Evolutionary conservation across 129 eudicot genomes (phyloP).

Genomic region (Escallonia herrerae): DNA sequence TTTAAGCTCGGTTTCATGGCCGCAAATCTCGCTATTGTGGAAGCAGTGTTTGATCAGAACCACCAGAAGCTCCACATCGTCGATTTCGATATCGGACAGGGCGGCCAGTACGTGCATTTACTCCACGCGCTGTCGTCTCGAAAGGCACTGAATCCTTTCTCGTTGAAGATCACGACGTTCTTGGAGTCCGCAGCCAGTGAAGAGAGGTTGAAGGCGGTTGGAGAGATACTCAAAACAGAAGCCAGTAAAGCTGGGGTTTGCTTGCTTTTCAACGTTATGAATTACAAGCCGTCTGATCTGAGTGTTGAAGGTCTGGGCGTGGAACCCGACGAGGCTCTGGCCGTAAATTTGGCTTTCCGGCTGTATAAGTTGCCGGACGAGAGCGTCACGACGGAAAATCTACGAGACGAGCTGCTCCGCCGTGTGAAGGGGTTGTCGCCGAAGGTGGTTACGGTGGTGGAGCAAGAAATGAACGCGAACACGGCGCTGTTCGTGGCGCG

Average conservation of each 20-base stretch:
- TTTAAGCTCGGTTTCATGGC: constrained; percentile 77
- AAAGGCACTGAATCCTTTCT: not conserved
- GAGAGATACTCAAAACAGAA: constrained; percentile 33
- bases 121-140: constrained; percentile 62
- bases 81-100: constrained; percentile 84
- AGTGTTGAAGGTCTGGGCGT: constrained; percentile 32
- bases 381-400: constrained; percentile 85
- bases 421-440: constrained; percentile 69
- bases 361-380: constrained; percentile 73
- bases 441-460: constrained; percentile 64
- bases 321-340: constrained; percentile 45
- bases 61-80: constrained; percentile 45
- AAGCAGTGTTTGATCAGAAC: constrained; percentile 22
- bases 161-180: constrained; percentile 49
- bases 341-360: constrained; percentile 73
- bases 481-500: constrained; percentile 72
- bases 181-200: constrained; percentile 24
- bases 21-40: constrained; percentile 53
- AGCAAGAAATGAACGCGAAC: constrained; percentile 72
- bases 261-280: constrained; percentile 34
- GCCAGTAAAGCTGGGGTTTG: constrained; percentile 43
- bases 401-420: constrained; percentile 72
- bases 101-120: constrained; percentile 62
- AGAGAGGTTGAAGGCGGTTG: constrained; percentile 41
- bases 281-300: constrained; percentile 28